A percentile compares a stretch with the other conserved stretches of the same genome.
Evolutionary conservation across 1,284 basidiomycete genomes (phyloP).

Genomic region (Sanghuangporus sanghuang): DNA sequence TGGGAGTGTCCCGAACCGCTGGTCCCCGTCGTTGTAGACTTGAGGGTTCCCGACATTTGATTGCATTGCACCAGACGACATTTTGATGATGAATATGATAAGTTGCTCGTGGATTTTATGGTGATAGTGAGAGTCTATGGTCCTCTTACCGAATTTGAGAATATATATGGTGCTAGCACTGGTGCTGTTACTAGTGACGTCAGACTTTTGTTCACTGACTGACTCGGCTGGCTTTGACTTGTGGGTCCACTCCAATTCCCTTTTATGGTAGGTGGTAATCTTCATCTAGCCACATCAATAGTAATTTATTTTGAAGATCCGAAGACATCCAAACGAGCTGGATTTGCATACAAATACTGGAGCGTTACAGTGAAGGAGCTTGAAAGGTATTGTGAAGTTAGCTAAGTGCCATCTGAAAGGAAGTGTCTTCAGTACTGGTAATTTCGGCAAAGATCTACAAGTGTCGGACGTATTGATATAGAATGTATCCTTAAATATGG

Average conservation of each 20-base stretch:
- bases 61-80: conserved; percentile 36
- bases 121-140: no score
- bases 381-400: no score
- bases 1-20: conserved; percentile 4
- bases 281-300: background rate
- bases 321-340: no score
- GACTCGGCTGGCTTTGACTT: background rate
- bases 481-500: no score
- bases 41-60: conserved; percentile 42
- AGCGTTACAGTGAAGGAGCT: no score
- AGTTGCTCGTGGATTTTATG: background rate
- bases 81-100: background rate
- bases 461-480: no score
- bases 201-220: background rate
- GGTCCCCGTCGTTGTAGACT: conserved; percentile 27
- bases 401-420: no score
- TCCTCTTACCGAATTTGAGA: background rate
- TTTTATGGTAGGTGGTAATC: background rate
- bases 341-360: no score
- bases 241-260: background rate
- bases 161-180: background rate
- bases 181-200: background rate
- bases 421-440: no score
- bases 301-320: background rate
- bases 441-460: no score